Evolutionary conservation across 345 rosid species (phyloP).

Genomic region (Eucalyptus fibrosa): DNA sequence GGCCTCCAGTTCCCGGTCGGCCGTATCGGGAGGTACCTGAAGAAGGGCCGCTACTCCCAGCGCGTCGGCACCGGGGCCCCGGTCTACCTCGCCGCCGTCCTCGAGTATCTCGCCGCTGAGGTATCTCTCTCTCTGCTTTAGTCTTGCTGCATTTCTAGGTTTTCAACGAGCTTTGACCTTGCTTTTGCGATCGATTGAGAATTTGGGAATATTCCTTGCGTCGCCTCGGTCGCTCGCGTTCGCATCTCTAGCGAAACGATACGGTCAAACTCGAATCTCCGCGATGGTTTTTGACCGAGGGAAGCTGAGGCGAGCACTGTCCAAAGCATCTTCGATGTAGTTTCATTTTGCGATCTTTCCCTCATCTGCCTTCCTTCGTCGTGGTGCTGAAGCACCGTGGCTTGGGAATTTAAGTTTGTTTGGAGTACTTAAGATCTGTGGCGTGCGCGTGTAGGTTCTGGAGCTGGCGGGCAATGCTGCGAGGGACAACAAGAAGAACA

Average conservation of each 20-base stretch:
- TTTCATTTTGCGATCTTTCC: neutral
- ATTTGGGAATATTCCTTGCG: neutral
- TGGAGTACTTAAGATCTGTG: neutral
- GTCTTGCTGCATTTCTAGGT: neutral
- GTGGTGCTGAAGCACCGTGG: neutral
- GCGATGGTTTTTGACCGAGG: neutral
- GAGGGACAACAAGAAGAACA: constrained; percentile 28
- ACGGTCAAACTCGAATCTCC: neutral
- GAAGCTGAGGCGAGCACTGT: neutral
- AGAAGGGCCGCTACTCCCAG: constrained; percentile 27
- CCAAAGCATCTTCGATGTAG: neutral
- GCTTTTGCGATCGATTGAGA: neutral
- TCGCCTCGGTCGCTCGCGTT: neutral
- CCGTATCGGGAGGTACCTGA: constrained; percentile 20
- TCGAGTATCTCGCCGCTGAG: constrained; percentile 31
- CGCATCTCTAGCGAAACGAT: neutral
- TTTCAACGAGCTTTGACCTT: neutral
- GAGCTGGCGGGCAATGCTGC: constrained; percentile 33
- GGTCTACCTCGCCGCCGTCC: constrained; percentile 28
- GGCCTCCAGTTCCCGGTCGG: constrained; percentile 30
- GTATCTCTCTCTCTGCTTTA: neutral
- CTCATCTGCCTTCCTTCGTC: neutral
- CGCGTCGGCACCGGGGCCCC: constrained; percentile 25
- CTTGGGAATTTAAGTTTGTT: neutral
- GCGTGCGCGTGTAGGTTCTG: constrained; percentile 3